Percentiles rank a stretch among this genome's conserved stretches.
Evolutionary conservation across 805 yeast genomes (phyloP).

Genomic region (Suhomyces sp.): DNA sequence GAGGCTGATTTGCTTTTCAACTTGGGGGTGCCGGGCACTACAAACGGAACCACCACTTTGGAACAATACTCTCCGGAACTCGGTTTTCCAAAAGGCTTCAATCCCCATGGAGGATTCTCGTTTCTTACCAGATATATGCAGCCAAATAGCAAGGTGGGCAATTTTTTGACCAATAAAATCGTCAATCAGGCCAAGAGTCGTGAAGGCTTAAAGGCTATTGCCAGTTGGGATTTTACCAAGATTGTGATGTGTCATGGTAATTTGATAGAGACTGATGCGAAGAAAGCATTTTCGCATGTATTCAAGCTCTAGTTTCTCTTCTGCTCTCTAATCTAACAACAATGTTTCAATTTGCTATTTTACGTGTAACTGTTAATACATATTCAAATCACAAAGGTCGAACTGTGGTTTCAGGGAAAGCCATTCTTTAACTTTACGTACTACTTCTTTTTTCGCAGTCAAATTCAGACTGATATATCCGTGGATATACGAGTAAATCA

Average conservation of each 20-base stretch:
- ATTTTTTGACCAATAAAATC: constrained; percentile 22
- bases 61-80: constrained; percentile 43
- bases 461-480: neutral
- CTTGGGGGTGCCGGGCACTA: constrained; percentile 44
- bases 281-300: constrained; percentile 21
- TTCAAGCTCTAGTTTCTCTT: constrained; percentile 7
- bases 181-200: constrained; percentile 15
- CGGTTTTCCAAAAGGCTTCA: constrained; percentile 43
- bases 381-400: neutral
- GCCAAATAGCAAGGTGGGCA: constrained; percentile 39
- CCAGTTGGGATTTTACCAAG: constrained; percentile 23
- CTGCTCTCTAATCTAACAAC: neutral
- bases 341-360: neutral
- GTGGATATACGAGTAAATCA: neutral
- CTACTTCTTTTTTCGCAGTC: neutral
- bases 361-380: neutral
- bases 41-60: constrained; percentile 16
- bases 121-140: constrained; percentile 39
- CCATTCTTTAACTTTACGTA: neutral
- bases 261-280: constrained; percentile 42
- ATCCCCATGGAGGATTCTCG: constrained; percentile 46
- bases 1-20: constrained; percentile 64
- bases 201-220: constrained; percentile 19
- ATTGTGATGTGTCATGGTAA: constrained; percentile 44
- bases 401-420: neutral